Percentiles rank a stretch among this genome's conserved stretches.
phyloP scores from a whole-genome alignment of 1,284 basidiomycete genomes.

The Marasmius oreades region DNA sequence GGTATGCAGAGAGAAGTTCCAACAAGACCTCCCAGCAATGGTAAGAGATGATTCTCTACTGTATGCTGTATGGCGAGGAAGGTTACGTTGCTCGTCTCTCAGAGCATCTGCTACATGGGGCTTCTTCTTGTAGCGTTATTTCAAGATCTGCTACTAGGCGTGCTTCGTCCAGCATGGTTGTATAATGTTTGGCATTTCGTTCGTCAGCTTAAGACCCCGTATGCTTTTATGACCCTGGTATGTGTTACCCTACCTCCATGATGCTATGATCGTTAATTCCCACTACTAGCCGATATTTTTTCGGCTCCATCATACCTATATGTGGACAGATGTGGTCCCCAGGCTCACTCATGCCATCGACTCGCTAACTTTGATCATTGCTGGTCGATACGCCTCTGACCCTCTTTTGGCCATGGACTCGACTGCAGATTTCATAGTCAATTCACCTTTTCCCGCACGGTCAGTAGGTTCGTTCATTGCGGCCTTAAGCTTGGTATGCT shows the following conservation, averaged over 20 bases:
- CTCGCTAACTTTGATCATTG: not conserved
- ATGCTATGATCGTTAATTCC: not conserved
- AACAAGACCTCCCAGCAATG: not conserved
- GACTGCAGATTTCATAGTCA: too few species aligned
- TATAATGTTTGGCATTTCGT: not conserved
- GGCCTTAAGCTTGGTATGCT: not conserved
- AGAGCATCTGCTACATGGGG: not conserved
- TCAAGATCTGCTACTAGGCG: not conserved
- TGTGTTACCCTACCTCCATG: not conserved
- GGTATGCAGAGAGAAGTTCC: not conserved
- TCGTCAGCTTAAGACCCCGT: not conserved
- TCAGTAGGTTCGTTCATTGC: too few species aligned
- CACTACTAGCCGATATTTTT: not conserved
- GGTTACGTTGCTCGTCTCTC: not conserved
- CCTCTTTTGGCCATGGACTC: not conserved
- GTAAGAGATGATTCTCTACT: not conserved
- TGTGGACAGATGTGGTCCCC: not conserved
- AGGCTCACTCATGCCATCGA: not conserved
- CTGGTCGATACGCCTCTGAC: not conserved
- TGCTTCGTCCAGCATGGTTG: not conserved
- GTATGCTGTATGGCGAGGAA: too few species aligned
- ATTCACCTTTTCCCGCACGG: too few species aligned
- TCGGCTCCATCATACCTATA: not conserved
- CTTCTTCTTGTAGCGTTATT: not conserved
- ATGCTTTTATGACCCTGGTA: not conserved